Evolutionary conservation across 140 eudicot genomes (phyloP), one percentile per base, ranked within the genome.

Genomic region (Ambrosia hybrid): DNA sequence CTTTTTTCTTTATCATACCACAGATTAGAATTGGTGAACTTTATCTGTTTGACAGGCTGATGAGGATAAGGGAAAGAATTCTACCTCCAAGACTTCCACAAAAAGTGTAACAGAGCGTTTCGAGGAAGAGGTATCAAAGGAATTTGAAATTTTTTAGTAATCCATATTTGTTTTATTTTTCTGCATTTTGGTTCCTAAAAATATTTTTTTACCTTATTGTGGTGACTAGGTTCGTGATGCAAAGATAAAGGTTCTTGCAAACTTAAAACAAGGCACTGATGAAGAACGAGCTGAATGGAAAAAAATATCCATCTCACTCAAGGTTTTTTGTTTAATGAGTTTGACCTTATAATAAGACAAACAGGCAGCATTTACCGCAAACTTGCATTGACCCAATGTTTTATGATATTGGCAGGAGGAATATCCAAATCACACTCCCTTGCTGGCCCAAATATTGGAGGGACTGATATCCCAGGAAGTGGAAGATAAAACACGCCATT

Each of bases 381-480:
- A 15, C 13, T 14, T 63, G 14, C 57, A 63, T 65, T 57, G 57
- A 38, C 41, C 12, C 7, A 13, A 34, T 68, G 2, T 76, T 8
- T 65, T 30, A 60, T 62, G 67, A 45, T 83, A 74, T 73, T 80
- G 74, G 83, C 96, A 94, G 99, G 46, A 82, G 49, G 97, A 94
- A 68, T 94, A 94, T 83, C 94, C 96, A 26, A 88, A 88, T 26
- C 85, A 90, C 85, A 94, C 97, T 41, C 97, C 95, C 26, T 78
- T 94, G 82, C 96, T 94, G 80, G 89, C 96, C 53, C 88, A 84
- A 82, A 86, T 88, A 80, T 72, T 94, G 91, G 96, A 90, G 75
- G 90, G 89, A 17, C 41, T 90, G 83, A 52, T 83, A 43, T 84
- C 96, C 59, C 89, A 78, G 86, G 82, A 85, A 8, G 83, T 57